Evolutionary conservation across 192 early-diverging fungal genomes (phyloP), one percentile per base, ranked within the genome.

Genomic region (Dissophora globulifera): DNA sequence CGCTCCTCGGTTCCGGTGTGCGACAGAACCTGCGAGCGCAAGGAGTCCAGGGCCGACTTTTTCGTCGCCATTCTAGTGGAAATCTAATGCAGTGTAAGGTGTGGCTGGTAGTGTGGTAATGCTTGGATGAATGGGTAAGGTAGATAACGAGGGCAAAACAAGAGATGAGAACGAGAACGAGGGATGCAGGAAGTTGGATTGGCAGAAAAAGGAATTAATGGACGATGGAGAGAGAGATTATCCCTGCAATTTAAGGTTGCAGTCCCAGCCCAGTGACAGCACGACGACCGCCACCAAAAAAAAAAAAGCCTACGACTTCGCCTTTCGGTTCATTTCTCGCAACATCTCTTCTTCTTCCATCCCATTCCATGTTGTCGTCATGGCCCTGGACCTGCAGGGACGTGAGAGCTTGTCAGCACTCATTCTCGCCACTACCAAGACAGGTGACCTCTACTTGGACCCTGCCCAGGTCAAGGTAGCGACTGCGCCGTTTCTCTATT

Each of bases 1-100:
- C 79, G 85, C 68, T 94, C 93, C 69, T 94, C 90, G 13, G 75
- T 71, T 1, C 75, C 78, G 11, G 53, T 58, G 50, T 78, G 72
- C 5, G 75, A 71, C 48, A 87, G 58, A 19, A 88, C 75, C 53
- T 79, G 78, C 15, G 80, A 78, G 33, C 85, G 76, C 31, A 87
- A 56, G 15, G 64, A 52, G 27, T 86, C 83, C 46, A 86, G 47
- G 51, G 74, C 71, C 2, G 71, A 76, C 32, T 60, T 67, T 58
- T 76, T 65, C 11, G 63, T 23, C 1, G 58, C 58, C 71, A 76
- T 76, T 33, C n/a, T 35, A n/a, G n/a, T n/a, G n/a, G n/a, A n/a
- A n/a, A n/a, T n/a, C n/a, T n/a, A n/a, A n/a, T n/a, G 22, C 45
- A 23, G 31, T 11, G 38, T 10, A 40, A 40, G 38, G 38, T n/a